Conservation (phyloP, 805 yeast species). For the Saturnispora diversa region DNA sequence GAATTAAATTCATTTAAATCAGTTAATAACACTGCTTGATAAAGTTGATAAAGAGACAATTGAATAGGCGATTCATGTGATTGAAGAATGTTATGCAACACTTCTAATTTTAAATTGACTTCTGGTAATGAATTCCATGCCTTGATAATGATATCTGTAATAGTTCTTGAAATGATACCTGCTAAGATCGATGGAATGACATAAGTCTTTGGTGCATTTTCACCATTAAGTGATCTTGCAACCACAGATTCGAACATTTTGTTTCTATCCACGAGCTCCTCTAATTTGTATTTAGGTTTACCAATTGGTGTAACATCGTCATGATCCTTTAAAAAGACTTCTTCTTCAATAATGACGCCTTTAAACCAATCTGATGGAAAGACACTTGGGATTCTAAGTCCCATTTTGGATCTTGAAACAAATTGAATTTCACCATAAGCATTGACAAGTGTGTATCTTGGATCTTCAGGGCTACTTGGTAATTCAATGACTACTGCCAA, state of each 20-base stretch:
- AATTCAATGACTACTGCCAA: constrained; percentile 47
- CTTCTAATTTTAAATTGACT: constrained; percentile 29
- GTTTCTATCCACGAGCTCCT: constrained; percentile 24
- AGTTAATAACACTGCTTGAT: constrained; percentile 28
- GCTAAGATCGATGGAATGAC: constrained; percentile 28
- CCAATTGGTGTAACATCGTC: constrained; percentile 25
- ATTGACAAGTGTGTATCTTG: constrained; percentile 49
- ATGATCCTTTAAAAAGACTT: constrained; percentile 13
- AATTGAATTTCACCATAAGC: constrained; percentile 50
- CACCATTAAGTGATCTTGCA: constrained; percentile 17
- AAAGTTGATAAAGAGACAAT: constrained; percentile 33
- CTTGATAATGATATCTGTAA: constrained; percentile 21
- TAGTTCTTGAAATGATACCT: constrained; percentile 24
- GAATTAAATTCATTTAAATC: constrained; percentile 26
- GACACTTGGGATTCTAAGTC: constrained; percentile 47
- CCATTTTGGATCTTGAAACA: constrained; percentile 37
- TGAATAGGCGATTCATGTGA: constrained; percentile 35
- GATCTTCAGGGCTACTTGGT: constrained; percentile 43
- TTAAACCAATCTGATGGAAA: constrained; percentile 35
- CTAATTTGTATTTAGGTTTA: constrained; percentile 28
- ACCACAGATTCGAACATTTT: constrained; percentile 25
- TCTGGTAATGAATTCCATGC: constrained; percentile 29
- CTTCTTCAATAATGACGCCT: constrained; percentile 26
- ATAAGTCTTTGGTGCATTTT: constrained; percentile 22
- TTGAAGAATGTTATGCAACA: constrained; percentile 30